Evolutionary conservation across 148 eudicot species (phyloP).

Genomic region (Nepenthes mirabilis): DNA sequence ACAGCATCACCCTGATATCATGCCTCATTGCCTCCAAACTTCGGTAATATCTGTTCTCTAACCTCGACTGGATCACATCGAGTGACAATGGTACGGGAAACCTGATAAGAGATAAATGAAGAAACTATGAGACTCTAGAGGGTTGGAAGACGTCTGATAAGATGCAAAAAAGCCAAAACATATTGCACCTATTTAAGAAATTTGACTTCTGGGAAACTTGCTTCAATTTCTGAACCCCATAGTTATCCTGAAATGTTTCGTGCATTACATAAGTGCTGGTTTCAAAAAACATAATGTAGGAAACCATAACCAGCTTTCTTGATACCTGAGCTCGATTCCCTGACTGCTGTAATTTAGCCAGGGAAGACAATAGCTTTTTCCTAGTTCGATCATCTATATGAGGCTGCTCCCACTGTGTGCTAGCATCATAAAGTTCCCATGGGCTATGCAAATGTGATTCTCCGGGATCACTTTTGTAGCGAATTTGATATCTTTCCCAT

Average conservation of each 20-base stretch:
- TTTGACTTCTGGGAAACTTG: conserved; percentile 60
- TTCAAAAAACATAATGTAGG: not conserved
- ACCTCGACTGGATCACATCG: conserved; percentile 64
- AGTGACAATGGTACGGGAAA: conserved; percentile 81
- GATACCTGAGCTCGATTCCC: conserved; percentile 59
- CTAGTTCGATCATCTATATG: conserved; percentile 44
- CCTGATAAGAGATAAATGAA: conserved; percentile 30
- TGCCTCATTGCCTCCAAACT: conserved; percentile 71
- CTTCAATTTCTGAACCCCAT: conserved; percentile 64
- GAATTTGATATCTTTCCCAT: conserved; percentile 69
- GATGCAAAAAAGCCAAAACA: not conserved
- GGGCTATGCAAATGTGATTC: conserved; percentile 74
- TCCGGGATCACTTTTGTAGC: conserved; percentile 67
- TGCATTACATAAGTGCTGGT: not conserved
- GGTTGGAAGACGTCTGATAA: not conserved
- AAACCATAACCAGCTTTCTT: not conserved
- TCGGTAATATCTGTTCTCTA: conserved; percentile 81
- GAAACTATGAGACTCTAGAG: not conserved
- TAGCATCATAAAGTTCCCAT: conserved; percentile 85
- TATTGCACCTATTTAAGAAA: conserved; percentile 62
- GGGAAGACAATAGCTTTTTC: conserved; percentile 35
- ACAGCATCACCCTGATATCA: conserved; percentile 52
- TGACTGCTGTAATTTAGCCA: conserved; percentile 49
- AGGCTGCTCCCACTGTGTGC: conserved; percentile 72
- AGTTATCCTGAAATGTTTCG: conserved; percentile 49